Base-by-base conservation (phyloP, 306 rosid species). In the Sicyos baderoa region DNA sequence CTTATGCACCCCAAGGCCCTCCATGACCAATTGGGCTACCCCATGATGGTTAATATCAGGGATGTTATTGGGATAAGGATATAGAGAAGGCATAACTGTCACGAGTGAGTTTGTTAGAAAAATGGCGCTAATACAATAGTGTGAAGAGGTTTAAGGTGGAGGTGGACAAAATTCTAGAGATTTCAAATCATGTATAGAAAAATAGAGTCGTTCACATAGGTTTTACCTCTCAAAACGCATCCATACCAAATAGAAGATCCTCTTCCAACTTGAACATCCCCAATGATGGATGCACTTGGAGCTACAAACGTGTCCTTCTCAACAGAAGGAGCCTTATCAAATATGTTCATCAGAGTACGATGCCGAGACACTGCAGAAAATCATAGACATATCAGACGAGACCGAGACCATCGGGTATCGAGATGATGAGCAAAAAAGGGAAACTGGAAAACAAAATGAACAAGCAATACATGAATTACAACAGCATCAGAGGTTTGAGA, bases 231-330 rank as follows among this genome's bases (percentile, higher is more conserved):
- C 77, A 93, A 85, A 74, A 93, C 96, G 67, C 99, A 93, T 0
- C 97, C 97, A 67, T 93, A 93, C 99, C 99, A 93, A 73, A 93
- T 82, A 68, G 99, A 93, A 7, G 99, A 88, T 50, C 81, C 82
- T 12, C 82, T 79, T n/a, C 97, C 96, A 72, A 93, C 85, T 53
- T 81, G 82, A 73, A 93, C 95, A 73, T 93, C 88, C 3, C 97
- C 97, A 40, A 79, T 82, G 62, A 93, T 63, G 54, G 99, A 93
- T 10, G 99, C 96, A 81, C 87, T 88, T 0, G 97, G 99, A 22
- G 99, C 97, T 32, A 93, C 91, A 62, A 93, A 93, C 5, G 88
- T 94, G 32, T 90, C 94, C 85, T 74, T 88, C 57, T 93, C 90
- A 55, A 93, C 94, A 9, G 19, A 59, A 0, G 99, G 99, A 72